Evolutionary conservation across 2,329 filamentous ascomycete genomes (phyloP).

Genomic region (Botrytis byssoidea): DNA sequence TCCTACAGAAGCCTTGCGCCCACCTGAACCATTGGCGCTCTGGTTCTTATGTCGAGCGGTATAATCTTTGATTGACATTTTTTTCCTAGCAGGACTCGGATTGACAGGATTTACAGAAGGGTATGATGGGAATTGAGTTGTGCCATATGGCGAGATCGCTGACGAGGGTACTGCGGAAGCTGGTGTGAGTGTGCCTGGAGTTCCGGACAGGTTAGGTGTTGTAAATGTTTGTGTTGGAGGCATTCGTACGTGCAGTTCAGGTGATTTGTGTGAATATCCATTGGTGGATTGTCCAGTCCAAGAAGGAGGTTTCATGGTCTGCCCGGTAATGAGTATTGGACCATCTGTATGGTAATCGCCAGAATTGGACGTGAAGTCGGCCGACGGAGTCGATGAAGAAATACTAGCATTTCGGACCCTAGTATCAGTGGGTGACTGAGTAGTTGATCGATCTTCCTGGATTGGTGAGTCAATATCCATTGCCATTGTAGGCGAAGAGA

Average conservation of each 20-base stretch:
- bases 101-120: slow-evolving; percentile 46
- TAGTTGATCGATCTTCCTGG: slow-evolving; percentile 25
- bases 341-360: slow-evolving; percentile 36
- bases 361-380: slow-evolving; percentile 26
- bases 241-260: slow-evolving; percentile 49
- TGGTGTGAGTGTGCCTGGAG: slow-evolving; percentile 44
- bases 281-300: slow-evolving; percentile 30
- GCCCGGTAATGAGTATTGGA: slow-evolving; percentile 26
- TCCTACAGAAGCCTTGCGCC: slow-evolving; percentile 28
- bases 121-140: slow-evolving; percentile 46
- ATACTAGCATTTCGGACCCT: slow-evolving; percentile 32
- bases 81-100: slow-evolving; percentile 59
- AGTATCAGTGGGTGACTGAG: slow-evolving; percentile 30
- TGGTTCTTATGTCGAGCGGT: slow-evolving; percentile 50
- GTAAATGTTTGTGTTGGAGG: slow-evolving; percentile 54
- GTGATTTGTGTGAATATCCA: slow-evolving; percentile 24
- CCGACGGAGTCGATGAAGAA: slow-evolving; percentile 33
- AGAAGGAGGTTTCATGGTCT: slow-evolving; percentile 36
- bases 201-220: slow-evolving; percentile 39
- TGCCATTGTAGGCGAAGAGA: slow-evolving; percentile 27
- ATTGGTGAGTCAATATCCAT: slow-evolving; percentile 32
- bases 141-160: slow-evolving; percentile 52
- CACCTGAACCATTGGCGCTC: slow-evolving; percentile 28
- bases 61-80: slow-evolving; percentile 65
- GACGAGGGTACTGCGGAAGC: slow-evolving; percentile 46